Evolutionary conservation across 768 basidiomycete genomes (phyloP).

Genomic region (Amanita inopinata): DNA sequence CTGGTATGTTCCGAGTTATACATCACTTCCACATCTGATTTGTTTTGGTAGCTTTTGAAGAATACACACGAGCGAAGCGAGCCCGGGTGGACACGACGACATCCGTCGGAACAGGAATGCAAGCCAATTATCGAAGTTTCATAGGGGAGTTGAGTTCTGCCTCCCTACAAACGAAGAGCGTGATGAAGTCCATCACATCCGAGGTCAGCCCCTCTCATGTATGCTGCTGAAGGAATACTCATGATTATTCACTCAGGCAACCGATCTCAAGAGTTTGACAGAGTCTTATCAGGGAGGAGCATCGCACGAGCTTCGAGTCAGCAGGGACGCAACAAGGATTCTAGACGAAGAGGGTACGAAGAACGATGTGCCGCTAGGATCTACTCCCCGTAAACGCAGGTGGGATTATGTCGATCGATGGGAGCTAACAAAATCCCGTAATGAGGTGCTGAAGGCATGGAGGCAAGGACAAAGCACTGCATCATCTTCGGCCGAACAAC

Average conservation of each 20-base stretch:
- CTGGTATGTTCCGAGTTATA: constrained; percentile 25
- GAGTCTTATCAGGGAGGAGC: constrained; percentile 36
- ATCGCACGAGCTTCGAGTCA: constrained; percentile 31
- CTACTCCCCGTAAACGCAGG: constrained; percentile 66
- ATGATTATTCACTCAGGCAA: constrained; percentile 24
- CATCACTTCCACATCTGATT: constrained; percentile 1
- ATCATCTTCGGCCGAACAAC: constrained; percentile 10
- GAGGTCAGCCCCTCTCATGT: constrained; percentile 31
- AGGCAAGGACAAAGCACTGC: constrained; percentile 13
- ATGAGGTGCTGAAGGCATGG: constrained; percentile 47
- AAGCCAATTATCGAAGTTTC: constrained; percentile 41
- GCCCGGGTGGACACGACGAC: constrained; percentile 54
- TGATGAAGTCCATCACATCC: constrained; percentile 23
- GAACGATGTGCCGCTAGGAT: constrained; percentile 60
- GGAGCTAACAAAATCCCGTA: constrained; percentile 58
- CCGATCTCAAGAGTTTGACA: constrained; percentile 28
- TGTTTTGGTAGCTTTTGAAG: constrained; percentile 42
- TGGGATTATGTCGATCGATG: constrained; percentile 67
- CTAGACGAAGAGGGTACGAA: constrained; percentile 49
- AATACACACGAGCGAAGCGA: constrained; percentile 53
- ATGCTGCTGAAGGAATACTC: background rate
- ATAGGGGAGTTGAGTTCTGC: constrained; percentile 31
- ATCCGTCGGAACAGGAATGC: constrained; percentile 36
- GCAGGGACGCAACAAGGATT: constrained; percentile 40
- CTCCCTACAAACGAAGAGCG: background rate